These are phyloP conservation scores for Leccinum incarnatum DNA, from an alignment of 768 basidiomycete genomes.

Conservation along the genomic window DNA sequence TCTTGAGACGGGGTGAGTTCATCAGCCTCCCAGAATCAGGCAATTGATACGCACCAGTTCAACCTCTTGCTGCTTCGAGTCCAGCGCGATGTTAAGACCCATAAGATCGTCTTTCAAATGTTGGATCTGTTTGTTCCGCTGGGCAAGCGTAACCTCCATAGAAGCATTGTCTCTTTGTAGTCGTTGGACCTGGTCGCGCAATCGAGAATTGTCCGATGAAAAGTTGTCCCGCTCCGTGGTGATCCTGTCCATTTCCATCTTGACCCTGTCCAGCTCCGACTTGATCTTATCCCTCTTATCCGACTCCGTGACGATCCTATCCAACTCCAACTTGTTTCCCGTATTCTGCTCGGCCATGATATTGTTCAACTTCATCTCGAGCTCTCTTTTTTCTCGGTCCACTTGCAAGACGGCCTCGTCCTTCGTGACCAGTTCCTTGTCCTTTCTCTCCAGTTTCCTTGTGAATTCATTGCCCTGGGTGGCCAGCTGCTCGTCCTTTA, in stretches of 20 bases:
- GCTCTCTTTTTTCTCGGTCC: conserved; percentile 55
- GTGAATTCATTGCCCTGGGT: not conserved
- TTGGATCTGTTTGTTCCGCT: conserved; percentile 62
- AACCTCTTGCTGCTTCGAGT: conserved; percentile 92
- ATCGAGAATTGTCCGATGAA: conserved; percentile 52
- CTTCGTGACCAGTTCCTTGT: not conserved
- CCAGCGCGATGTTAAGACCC: conserved; percentile 88
- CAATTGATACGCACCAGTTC: conserved; percentile 62
- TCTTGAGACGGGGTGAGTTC: conserved; percentile 33
- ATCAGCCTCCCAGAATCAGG: no score
- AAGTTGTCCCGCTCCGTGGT: not conserved
- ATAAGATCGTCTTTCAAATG: conserved; percentile 74
- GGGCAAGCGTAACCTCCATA: conserved; percentile 77
- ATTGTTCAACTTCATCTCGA: conserved; percentile 39
- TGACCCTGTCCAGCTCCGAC: not conserved
- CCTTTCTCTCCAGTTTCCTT: not conserved
- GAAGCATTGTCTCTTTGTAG: conserved; percentile 81
- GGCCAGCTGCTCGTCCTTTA: conserved; percentile 43
- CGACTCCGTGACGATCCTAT: not conserved
- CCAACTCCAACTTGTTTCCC: not conserved
- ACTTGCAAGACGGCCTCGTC: conserved; percentile 73
- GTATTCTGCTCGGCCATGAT: conserved; percentile 28
- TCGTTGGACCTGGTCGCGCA: conserved; percentile 62
- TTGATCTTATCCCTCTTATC: not conserved
- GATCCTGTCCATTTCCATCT: not conserved